Percentiles rank a stretch among this genome's conserved stretches.
Evolutionary conservation across 2,329 filamentous ascomycete species (phyloP).

Genomic region (Trichoderma koningiopsis): DNA sequence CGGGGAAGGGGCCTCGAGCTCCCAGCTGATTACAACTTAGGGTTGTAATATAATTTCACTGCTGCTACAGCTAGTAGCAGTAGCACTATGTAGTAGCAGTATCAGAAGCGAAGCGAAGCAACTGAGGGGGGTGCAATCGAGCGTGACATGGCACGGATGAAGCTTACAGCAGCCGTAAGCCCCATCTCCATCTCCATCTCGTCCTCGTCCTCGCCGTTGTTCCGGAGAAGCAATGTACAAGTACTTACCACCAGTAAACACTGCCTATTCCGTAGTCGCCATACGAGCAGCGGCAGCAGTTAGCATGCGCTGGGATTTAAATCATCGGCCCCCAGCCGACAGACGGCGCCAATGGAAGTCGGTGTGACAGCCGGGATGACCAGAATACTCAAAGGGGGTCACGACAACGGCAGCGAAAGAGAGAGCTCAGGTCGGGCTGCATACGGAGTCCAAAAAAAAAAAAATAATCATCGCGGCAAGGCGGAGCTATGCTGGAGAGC

Average conservation of each 20-base stretch:
- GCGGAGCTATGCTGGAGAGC: conserved; percentile 6
- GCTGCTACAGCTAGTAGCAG: background rate
- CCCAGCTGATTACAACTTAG: background rate
- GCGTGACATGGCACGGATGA: conserved; percentile 16
- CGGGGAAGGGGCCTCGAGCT: conserved; percentile 5
- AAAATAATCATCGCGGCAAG: background rate
- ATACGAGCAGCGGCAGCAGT: background rate
- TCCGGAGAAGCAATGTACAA: conserved; percentile 10
- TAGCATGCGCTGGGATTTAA: conserved; percentile 3
- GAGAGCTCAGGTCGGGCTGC: conserved; percentile 2
- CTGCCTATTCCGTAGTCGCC: background rate
- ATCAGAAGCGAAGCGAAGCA: background rate
- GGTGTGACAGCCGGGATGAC: conserved; percentile 17
- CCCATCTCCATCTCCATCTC: background rate
- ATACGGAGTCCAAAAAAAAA: background rate
- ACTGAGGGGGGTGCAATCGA: conserved; percentile 3
- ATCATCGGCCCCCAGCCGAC: conserved; percentile 14
- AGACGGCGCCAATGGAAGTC: conserved; percentile 20
- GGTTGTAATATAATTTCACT: background rate
- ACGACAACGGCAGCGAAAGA: background rate
- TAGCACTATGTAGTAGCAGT: background rate
- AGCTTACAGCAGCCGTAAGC: conserved; percentile 16
- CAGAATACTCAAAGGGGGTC: background rate
- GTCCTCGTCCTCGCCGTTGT: background rate
- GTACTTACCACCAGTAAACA: background rate